Evolutionary conservation across 352 stramenopile genomes (phyloP), one percentile per base, ranked within the genome.

Genomic region (Phytophthora palmivora): DNA sequence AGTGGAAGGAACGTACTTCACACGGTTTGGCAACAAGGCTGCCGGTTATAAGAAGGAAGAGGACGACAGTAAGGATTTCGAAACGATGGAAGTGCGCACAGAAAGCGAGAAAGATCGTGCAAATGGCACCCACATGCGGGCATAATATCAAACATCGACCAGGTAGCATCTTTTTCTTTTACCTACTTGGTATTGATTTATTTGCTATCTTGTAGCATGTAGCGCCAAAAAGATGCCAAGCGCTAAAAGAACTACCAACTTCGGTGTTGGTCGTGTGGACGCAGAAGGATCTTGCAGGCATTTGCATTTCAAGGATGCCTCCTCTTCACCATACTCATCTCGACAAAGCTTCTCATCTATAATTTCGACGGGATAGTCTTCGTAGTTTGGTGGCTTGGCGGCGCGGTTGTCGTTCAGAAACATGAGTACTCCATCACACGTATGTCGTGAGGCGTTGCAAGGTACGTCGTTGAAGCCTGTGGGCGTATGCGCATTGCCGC

Each of bases 1-100:
- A 28, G 77, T 96, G n/a, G 87, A 96, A 52, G 87, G 87, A 36
- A 96, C 82, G 22, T 96, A 94, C 69, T 96, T 96, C 55, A 70
- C 70, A 12, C 79, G 85, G 43, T 94, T 92, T 65, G 81, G 76
- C 19, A 79, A 67, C 44, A 91, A 91, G 52, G 57, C 70, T 19
- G 34, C 53, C n/a, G 51, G 60, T 11, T 91, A 93, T 72, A 91
- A 94, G 63, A 91, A 94, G 46, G 65, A 89, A 42, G 77, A 92
- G 53, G 66, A 90, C 54, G 81, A 92, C 46, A 79, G 79, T 37
- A 80, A 89, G 22, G 83, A 86, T n/a, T 93, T 86, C 44, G 75
- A 89, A 69, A 82, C 68, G 0, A 93, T 93, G 84, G 70, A 91
- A 42, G 84, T 93, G 52, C 78, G 82, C 21, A 93, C 84, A 10